A percentile compares a stretch with the other conserved stretches of the same genome.
Conservation (phyloP, 2,329 filamentous ascomycete species). For the Penicillium sp. region DNA sequence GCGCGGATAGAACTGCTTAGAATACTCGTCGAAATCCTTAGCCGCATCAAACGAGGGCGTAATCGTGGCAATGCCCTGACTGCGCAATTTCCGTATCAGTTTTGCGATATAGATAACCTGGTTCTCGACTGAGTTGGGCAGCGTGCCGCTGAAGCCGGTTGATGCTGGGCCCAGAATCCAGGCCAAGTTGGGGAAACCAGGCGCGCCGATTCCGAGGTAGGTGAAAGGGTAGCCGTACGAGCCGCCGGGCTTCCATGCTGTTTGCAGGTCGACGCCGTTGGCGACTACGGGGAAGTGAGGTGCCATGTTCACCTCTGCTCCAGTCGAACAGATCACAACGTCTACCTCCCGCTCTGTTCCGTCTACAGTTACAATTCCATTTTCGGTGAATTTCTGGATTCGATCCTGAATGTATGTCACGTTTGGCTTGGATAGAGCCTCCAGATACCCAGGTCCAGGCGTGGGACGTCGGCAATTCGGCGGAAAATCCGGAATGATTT, state of each 20-base stretch:
- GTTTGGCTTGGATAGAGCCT: constrained; percentile 59
- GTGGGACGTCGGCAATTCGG: constrained; percentile 63
- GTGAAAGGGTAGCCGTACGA: constrained; percentile 62
- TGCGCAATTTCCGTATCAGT: constrained; percentile 61
- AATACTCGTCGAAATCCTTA: constrained; percentile 50
- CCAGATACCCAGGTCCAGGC: constrained; percentile 64
- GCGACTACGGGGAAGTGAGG: constrained; percentile 60
- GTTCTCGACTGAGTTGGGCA: constrained; percentile 64
- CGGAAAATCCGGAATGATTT: constrained; percentile 60
- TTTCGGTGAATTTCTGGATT: constrained; percentile 57
- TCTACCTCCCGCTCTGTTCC: constrained; percentile 57
- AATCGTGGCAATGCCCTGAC: constrained; percentile 63
- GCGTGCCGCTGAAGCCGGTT: constrained; percentile 59
- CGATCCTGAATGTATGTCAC: constrained; percentile 57
- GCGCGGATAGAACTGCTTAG: constrained; percentile 49
- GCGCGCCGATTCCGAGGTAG: constrained; percentile 61
- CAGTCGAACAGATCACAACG: constrained; percentile 65
- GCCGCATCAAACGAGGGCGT: constrained; percentile 55
- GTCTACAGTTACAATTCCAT: constrained; percentile 58
- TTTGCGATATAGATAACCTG: constrained; percentile 64
- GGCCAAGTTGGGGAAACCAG: constrained; percentile 64
- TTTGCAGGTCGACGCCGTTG: constrained; percentile 50
- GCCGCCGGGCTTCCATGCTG: constrained; percentile 55
- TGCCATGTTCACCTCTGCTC: constrained; percentile 57
- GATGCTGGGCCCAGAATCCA: constrained; percentile 61